Percentiles rank a stretch among this genome's conserved stretches.
These are phyloP conservation scores for Penicillium egyptiacum DNA, from an alignment of 495 filamentous ascomycete genomes.

Conservation along the genomic window DNA sequence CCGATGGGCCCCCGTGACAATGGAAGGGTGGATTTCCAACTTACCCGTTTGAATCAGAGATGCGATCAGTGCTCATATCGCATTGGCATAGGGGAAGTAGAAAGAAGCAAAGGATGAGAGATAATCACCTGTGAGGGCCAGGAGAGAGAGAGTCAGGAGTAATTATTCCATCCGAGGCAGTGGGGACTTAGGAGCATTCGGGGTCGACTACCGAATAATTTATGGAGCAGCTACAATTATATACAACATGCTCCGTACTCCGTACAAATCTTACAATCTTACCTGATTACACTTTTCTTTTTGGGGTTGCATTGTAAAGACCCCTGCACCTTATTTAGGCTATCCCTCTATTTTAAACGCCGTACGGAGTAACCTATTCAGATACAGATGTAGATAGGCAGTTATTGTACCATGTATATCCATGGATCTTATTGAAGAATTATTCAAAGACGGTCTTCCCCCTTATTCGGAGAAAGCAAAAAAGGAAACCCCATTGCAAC, in stretches of 20 bases:
- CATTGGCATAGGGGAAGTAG: constrained; percentile 5
- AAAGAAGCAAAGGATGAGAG: constrained; percentile 9
- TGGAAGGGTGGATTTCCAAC: constrained; percentile 17
- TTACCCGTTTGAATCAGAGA: constrained; percentile 20
- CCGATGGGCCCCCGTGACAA: constrained; percentile 4
- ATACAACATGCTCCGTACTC: too few species aligned
- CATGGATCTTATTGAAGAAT: not conserved
- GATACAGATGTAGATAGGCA: not conserved
- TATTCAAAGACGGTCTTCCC: not conserved
- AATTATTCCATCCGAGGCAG: constrained; percentile 11
- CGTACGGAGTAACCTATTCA: not conserved
- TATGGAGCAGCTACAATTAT: constrained; percentile 14
- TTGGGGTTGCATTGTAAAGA: constrained; percentile 4
- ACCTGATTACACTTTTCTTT: not conserved
- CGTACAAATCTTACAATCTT: constrained; percentile 5
- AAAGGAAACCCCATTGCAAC: not conserved
- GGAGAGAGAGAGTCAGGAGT: constrained; percentile 19
- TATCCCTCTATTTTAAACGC: constrained; percentile 2
- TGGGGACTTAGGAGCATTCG: constrained; percentile 16
- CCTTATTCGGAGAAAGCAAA: not conserved
- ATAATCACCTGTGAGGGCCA: constrained; percentile 1
- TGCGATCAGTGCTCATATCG: constrained; percentile 10
- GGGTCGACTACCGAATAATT: constrained; percentile 25
- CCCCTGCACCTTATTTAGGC: not conserved
- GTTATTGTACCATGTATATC: not conserved